Evolutionary conservation across 768 basidiomycete species (phyloP).

Genomic region (Xanthoconium purpureum): DNA sequence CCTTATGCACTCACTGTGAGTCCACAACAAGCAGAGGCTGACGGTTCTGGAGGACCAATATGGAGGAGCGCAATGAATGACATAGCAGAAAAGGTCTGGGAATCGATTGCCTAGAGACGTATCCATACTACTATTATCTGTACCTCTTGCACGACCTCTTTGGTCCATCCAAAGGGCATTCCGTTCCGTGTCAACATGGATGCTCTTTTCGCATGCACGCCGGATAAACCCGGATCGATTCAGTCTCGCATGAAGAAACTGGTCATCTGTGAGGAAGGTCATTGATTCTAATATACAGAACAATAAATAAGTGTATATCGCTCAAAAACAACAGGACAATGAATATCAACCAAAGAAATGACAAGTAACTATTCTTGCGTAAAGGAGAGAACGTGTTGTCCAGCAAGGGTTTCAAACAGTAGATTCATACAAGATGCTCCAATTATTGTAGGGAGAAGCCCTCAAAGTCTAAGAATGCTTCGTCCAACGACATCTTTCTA

Average conservation of each 20-base stretch:
- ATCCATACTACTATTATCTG: background rate
- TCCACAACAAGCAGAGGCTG: conserved; percentile 10
- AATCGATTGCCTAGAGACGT: conserved; percentile 11
- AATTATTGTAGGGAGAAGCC: conserved; percentile 42
- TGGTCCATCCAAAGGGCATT: no score
- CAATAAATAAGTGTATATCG: no score
- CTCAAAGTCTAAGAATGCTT: conserved; percentile 74
- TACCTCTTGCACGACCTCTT: no score
- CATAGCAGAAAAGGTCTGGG: conserved; percentile 32
- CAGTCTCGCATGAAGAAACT: no score
- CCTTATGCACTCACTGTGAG: conserved; percentile 42
- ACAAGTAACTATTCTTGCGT: background rate
- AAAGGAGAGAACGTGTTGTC: background rate
- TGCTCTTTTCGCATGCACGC: no score
- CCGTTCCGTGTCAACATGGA: no score
- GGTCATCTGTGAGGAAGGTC: no score
- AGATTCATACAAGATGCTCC: background rate
- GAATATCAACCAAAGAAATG: background rate
- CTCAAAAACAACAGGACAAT: background rate
- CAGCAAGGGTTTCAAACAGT: background rate
- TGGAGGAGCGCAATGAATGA: conserved; percentile 34
- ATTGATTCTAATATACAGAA: no score
- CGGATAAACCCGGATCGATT: no score
- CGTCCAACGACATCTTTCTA: conserved; percentile 71
- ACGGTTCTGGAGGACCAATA: conserved; percentile 28